Conservation (phyloP, 192 early-diverging fungal genomes). For the Umbelopsis vinacea region DNA sequence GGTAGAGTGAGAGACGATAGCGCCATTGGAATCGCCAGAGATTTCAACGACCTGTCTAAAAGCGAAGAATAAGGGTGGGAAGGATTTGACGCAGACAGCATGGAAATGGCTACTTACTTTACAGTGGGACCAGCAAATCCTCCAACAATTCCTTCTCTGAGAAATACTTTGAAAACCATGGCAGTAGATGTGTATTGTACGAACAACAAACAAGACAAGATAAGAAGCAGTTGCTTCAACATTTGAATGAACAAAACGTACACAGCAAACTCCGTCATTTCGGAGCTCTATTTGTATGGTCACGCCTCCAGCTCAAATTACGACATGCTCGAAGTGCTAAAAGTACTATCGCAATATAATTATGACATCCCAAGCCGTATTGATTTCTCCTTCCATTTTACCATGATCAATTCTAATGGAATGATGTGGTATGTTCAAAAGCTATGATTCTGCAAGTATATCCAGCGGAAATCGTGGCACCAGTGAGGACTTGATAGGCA, state of each 20-base stretch:
- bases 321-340: not conserved
- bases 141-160: slow-evolving; percentile 41
- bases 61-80: not conserved
- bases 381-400: too few relatives aligned
- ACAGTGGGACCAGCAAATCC: slow-evolving; percentile 38
- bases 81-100: not conserved
- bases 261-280: slow-evolving; percentile 12
- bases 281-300: slow-evolving; percentile 17
- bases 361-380: too few relatives aligned
- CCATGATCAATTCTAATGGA: too few relatives aligned
- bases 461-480: too few relatives aligned
- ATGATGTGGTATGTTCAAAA: too few relatives aligned
- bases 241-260: slow-evolving; percentile 5
- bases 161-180: slow-evolving; percentile 34
- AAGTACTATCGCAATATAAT: too few relatives aligned
- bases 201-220: slow-evolving; percentile 22
- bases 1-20: slow-evolving; percentile 30
- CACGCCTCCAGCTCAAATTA: not conserved
- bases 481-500: too few relatives aligned
- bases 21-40: slow-evolving; percentile 34
- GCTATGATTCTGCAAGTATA: too few relatives aligned
- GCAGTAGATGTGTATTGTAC: slow-evolving; percentile 13
- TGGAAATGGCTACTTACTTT: slow-evolving; percentile 25
- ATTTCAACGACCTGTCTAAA: slow-evolving; percentile 40
- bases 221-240: slow-evolving; percentile 11